Evolutionary conservation across 2,329 filamentous ascomycete species (phyloP).

Genomic region (Trichoderma endophyticum): DNA sequence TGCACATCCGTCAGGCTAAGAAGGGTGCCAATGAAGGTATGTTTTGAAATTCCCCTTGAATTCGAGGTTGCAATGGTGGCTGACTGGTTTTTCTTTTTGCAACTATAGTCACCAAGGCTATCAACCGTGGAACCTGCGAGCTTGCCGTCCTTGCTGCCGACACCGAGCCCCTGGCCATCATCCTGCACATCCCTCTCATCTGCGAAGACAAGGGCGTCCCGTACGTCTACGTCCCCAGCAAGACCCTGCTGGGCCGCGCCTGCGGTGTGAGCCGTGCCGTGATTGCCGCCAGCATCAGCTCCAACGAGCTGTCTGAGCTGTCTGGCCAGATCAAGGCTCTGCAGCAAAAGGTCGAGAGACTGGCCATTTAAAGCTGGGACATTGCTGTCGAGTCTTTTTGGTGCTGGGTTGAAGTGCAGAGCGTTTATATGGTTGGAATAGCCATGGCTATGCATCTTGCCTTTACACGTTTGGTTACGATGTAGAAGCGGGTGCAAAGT

Average conservation of each 20-base stretch:
- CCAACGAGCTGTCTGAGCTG: conserved; percentile 86
- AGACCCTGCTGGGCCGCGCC: conserved; percentile 83
- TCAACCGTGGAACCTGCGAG: conserved; percentile 88
- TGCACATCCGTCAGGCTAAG: conserved; percentile 69
- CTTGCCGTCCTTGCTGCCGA: conserved; percentile 87
- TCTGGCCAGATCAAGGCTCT: conserved; percentile 81
- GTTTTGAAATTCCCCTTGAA: not conserved
- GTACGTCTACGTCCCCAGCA: conserved; percentile 69
- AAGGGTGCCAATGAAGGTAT: conserved; percentile 78
- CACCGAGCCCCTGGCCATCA: conserved; percentile 80
- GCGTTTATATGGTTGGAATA: not conserved
- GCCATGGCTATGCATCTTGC: not conserved
- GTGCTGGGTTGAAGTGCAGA: not conserved
- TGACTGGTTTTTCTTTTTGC: conserved; percentile 5
- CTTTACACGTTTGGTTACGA: not conserved
- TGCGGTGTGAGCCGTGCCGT: conserved; percentile 87
- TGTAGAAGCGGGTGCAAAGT: not conserved
- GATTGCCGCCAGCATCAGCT: conserved; percentile 84
- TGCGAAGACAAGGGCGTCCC: conserved; percentile 72
- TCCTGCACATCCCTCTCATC: conserved; percentile 84
- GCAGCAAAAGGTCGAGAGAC: conserved; percentile 92
- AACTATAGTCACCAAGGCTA: conserved; percentile 65
- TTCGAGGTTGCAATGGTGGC: not conserved
- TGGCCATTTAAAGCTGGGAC: conserved; percentile 71
- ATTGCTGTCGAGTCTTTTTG: not conserved